Percentiles rank a stretch among this genome's conserved stretches.
phyloP scores from a whole-genome alignment of 1,284 basidiomycete genomes.

The Malassezia furfur region DNA sequence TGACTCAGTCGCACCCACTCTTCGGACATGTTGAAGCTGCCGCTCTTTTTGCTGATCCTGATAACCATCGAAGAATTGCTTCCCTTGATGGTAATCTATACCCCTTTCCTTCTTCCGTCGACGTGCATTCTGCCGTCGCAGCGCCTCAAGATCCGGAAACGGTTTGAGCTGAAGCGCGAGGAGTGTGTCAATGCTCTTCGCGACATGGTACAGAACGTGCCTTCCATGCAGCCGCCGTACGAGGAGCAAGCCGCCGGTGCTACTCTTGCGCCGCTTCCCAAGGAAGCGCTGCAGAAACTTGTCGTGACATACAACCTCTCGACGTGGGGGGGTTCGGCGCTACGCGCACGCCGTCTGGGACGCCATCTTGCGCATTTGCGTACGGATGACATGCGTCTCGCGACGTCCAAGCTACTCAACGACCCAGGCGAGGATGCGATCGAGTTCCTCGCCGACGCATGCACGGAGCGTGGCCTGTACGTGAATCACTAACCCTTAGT shows the following conservation, averaged over 20 bases:
- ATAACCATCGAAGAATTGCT: constrained; percentile 69
- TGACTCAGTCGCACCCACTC: constrained; percentile 23
- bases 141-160: constrained; percentile 50
- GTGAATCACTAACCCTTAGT: constrained; percentile 12
- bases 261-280: constrained; percentile 6
- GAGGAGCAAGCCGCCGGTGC: constrained; percentile 2
- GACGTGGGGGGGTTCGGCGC: constrained; percentile 25
- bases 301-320: constrained; percentile 24
- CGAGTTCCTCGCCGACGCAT: constrained; percentile 29
- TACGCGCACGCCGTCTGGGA: constrained; percentile 24
- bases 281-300: background rate
- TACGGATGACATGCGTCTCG: constrained; percentile 28
- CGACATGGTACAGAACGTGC: constrained; percentile 6
- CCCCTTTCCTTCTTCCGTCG: constrained; percentile 72
- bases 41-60: constrained; percentile 69
- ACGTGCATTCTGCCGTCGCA: constrained; percentile 79
- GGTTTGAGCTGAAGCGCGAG: constrained; percentile 31
- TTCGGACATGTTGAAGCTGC: constrained; percentile 55
- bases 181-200: constrained; percentile 22
- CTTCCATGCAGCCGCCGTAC: background rate
- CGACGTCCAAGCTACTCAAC: constrained; percentile 4
- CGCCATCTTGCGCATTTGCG: constrained; percentile 28
- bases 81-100: constrained; percentile 72
- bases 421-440: constrained; percentile 18
- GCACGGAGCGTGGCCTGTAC: constrained; percentile 29